Percentiles rank a stretch among this genome's conserved stretches.
Conservation (phyloP, 345 rosid genomes). For the Reutealis trisperma region DNA sequence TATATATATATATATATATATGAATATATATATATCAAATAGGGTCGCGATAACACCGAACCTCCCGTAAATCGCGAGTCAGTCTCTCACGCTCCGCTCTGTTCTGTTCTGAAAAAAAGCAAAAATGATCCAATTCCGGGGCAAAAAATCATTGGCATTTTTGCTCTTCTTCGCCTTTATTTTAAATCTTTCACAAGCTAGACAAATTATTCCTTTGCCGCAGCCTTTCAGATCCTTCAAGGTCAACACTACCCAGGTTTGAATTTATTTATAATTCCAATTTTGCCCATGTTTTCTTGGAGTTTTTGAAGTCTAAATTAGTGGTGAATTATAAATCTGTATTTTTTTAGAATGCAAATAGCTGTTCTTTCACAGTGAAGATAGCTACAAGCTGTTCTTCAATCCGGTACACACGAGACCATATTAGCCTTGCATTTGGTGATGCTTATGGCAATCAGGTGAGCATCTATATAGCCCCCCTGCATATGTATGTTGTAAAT, state of each 20-base stretch:
- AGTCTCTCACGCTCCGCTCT: neutral
- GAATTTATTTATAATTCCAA: neutral
- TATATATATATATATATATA: neutral
- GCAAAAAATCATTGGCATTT: neutral
- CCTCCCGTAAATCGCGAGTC: no score
- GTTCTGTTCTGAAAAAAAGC: neutral
- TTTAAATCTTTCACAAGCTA: constrained; percentile 22
- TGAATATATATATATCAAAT: neutral
- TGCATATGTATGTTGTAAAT: neutral
- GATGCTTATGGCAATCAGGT: constrained; percentile 35
- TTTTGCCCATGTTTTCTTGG: neutral
- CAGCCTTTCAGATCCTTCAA: constrained; percentile 40
- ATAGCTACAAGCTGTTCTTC: constrained; percentile 28
- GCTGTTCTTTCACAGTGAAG: constrained; percentile 22
- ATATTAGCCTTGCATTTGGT: constrained; percentile 30
- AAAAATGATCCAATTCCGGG: neutral
- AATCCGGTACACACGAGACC: constrained; percentile 21
- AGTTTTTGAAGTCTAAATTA: neutral
- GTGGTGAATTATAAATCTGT: neutral
- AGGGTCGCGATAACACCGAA: neutral
- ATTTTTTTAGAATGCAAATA: neutral
- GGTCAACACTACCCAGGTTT: constrained; percentile 45
- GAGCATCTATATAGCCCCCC: neutral
- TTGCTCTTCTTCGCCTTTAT: constrained; percentile 18
- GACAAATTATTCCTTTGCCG: constrained; percentile 30